Evolutionary conservation across 345 rosid genomes (phyloP).

Genomic region (Firmiana major): DNA sequence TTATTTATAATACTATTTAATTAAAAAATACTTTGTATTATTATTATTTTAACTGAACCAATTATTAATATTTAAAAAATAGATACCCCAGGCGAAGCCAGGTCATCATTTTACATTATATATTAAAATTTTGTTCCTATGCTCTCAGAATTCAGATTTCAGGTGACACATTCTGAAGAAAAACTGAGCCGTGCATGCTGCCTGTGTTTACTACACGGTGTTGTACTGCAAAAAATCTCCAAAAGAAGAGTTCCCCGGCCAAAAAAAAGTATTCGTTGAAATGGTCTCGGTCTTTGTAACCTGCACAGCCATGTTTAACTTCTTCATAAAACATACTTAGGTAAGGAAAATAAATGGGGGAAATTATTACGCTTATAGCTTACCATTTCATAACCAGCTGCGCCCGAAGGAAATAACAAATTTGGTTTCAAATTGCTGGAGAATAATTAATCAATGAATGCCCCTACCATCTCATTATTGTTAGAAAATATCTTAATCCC

Average conservation of each 20-base stretch:
- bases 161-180: background rate
- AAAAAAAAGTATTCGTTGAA: conserved; percentile 53
- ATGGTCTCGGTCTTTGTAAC: conserved; percentile 64
- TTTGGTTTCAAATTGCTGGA: background rate
- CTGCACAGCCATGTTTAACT: conserved; percentile 30
- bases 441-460: background rate
- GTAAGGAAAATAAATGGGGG: background rate
- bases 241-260: conserved; percentile 42
- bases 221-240: background rate
- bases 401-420: conserved; percentile 3
- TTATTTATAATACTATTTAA: too few relatives aligned
- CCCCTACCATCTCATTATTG: conserved; percentile 10
- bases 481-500: background rate
- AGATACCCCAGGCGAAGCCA: too few relatives aligned
- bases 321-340: background rate
- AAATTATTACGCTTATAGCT: background rate
- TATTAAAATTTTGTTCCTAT: conserved; percentile 2
- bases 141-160: background rate
- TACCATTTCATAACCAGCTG: conserved; percentile 5
- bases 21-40: too few relatives aligned
- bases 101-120: too few relatives aligned
- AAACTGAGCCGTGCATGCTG: background rate
- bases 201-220: background rate
- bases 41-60: too few relatives aligned
- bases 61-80: too few relatives aligned